phyloP scores from a whole-genome alignment of 306 rosid species.

The Pueraria montana region DNA sequence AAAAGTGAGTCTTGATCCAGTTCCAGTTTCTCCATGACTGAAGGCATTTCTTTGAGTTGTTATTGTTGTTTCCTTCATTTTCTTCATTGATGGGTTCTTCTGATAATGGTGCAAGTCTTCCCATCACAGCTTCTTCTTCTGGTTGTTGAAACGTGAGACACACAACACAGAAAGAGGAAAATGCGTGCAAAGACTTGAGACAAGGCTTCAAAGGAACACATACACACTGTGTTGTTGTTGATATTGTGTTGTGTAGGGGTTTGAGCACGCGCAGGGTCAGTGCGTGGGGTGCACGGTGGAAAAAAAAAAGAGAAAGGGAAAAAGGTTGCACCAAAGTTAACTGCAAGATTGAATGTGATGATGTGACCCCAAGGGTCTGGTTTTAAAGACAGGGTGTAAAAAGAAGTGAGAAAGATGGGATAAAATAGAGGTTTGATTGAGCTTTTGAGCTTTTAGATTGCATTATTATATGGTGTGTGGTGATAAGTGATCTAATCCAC shows the following conservation, averaged over 20 bases:
- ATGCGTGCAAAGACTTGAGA: constrained; percentile 8
- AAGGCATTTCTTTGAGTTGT: constrained; percentile 59
- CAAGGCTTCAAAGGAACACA: constrained; percentile 39
- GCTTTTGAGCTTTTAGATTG: constrained; percentile 26
- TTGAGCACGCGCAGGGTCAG: constrained; percentile 48
- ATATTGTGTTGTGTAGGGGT: constrained; percentile 11
- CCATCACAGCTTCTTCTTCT: constrained; percentile 50
- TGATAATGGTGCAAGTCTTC: constrained; percentile 82
- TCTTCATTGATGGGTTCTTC: constrained; percentile 90
- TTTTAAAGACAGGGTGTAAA: constrained; percentile 12
- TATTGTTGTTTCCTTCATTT: constrained; percentile 41
- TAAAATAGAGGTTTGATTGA: background rate
- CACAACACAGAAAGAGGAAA: constrained; percentile 17
- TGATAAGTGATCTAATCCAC: constrained; percentile 13
- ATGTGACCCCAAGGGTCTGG: constrained; percentile 27
- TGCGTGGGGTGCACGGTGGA: constrained; percentile 48
- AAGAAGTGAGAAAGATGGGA: constrained; percentile 5
- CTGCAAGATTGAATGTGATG: constrained; percentile 37
- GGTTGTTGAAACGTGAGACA: constrained; percentile 40
- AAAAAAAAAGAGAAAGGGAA: background rate
- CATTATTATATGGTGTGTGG: constrained; percentile 26
- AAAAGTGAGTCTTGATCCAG: constrained; percentile 86
- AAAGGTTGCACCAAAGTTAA: constrained; percentile 26
- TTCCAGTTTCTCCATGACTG: constrained; percentile 87
- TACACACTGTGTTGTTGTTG: background rate